Base-by-base conservation (phyloP, 495 filamentous ascomycete species). In the Penicillium antarcticum region DNA sequence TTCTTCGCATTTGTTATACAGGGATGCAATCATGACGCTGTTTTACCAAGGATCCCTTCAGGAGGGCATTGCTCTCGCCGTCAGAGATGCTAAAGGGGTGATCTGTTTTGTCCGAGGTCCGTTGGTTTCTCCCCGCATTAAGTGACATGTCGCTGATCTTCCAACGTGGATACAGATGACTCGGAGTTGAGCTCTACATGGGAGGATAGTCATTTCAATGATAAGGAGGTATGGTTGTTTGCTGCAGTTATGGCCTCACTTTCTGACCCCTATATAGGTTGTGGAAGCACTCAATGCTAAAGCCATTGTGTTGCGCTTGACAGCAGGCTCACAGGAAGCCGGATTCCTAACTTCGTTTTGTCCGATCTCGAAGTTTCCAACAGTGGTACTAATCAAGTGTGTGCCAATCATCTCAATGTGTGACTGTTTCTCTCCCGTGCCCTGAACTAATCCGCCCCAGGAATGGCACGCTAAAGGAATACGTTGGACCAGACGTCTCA, bases 11-110 rank as follows among this genome's bases (percentile, higher is more conserved):
- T 19, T 31, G 2, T 17, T 29, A 29, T 35, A 49, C 14, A 32
- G 43, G 29, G 14, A 56, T 61, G 51, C 53, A 33, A 58, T 52
- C 23, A 60, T 60, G 56, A 57, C 51, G 5, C 87, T 92, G 78
- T 97, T 97, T 69, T 94, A 86, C 60, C 48, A 84, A 42, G 92
- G 92, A 17, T 81, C 79, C 51, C 69, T 96, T 6, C 84, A 92
- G 58, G 82, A 84, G 44, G 92, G 89, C 41, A 92, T 97, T 58
- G 72, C 78, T 6, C 67, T 79, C 18, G 90, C 94, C 16, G 70
- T 97, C 10, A 79, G 80, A 42, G 72, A 89, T 61, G 60, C 66
- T 21, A 86, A 86, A 56, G 67, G 79, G 11, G 82, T 92, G 5
- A 78, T 79, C 39, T 90, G 87, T 63, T 89, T 92, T 69, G 78